Conservation (phyloP, 2,329 filamentous ascomycete species). For the Apiospora malaysiana region DNA sequence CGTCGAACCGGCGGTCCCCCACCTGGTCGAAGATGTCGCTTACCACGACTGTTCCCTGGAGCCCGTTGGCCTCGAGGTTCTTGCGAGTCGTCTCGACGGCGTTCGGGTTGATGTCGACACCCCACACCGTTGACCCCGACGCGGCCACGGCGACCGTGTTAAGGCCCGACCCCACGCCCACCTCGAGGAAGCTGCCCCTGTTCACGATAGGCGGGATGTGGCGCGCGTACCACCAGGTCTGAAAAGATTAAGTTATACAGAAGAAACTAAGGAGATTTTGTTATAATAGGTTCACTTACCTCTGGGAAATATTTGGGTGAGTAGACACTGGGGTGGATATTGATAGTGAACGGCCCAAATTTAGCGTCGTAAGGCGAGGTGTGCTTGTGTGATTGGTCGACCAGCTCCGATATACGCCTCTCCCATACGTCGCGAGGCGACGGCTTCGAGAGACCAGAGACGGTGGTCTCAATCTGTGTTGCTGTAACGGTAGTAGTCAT, state of each 20-base stretch:
- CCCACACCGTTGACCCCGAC: constrained; percentile 2
- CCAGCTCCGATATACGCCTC: constrained; percentile 10
- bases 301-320: constrained; percentile 10
- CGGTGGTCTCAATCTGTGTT: background rate
- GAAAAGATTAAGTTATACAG: background rate
- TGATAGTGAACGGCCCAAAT: constrained; percentile 6
- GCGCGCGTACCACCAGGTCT: constrained; percentile 11
- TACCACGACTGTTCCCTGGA: background rate
- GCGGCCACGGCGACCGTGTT: constrained; percentile 13
- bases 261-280: background rate
- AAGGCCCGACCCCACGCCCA: constrained; percentile 3
- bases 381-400: background rate
- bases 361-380: background rate
- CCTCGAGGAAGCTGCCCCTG: constrained; percentile 5
- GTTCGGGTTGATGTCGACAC: constrained; percentile 13
- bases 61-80: constrained; percentile 17
- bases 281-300: background rate
- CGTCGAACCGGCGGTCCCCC: constrained; percentile 6
- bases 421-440: constrained; percentile 6
- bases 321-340: constrained; percentile 3
- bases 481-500: constrained; percentile 14
- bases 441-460: background rate
- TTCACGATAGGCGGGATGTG: constrained; percentile 7
- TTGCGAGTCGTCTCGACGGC: constrained; percentile 9
- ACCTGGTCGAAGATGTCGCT: constrained; percentile 6